Evolutionary conservation across 495 filamentous ascomycete species (phyloP).

Genomic region (Penicillium angulare): DNA sequence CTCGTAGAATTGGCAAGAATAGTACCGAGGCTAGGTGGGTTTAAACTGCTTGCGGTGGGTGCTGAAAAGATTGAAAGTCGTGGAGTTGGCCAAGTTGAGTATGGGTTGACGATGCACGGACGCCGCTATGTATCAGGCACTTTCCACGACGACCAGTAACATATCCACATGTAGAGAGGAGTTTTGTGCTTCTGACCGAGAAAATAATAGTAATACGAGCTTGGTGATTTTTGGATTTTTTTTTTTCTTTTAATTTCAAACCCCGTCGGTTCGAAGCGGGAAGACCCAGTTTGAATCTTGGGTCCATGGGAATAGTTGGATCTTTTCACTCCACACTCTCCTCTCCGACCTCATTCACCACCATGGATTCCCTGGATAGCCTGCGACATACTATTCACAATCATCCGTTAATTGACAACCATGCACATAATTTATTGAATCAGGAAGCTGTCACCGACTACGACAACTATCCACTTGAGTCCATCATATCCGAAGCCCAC

Average conservation of each 20-base stretch:
- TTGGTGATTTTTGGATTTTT: no score
- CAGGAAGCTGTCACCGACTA: constrained; percentile 29
- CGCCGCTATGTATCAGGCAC: background rate
- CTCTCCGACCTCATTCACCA: constrained; percentile 1
- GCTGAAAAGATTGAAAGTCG: background rate
- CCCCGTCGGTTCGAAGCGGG: no score
- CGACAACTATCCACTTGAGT: constrained; percentile 43
- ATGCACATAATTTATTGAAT: constrained; percentile 76
- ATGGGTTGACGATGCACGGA: constrained; percentile 10
- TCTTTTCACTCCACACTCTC: background rate
- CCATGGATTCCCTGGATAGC: constrained; percentile 32
- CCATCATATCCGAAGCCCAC: constrained; percentile 73
- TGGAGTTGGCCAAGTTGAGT: constrained; percentile 18
- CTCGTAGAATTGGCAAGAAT: background rate
- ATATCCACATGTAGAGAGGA: background rate
- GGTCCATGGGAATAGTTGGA: background rate
- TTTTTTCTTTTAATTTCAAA: no score
- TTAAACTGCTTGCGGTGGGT: background rate
- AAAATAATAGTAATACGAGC: background rate
- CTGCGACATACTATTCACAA: constrained; percentile 53
- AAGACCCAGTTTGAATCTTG: background rate
- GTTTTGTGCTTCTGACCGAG: background rate
- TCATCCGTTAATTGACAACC: constrained; percentile 84
- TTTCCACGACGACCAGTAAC: background rate
- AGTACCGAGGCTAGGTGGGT: background rate